phyloP scores from a whole-genome alignment of 441 rosid genomes.

The Biscutella laevigata region DNA sequence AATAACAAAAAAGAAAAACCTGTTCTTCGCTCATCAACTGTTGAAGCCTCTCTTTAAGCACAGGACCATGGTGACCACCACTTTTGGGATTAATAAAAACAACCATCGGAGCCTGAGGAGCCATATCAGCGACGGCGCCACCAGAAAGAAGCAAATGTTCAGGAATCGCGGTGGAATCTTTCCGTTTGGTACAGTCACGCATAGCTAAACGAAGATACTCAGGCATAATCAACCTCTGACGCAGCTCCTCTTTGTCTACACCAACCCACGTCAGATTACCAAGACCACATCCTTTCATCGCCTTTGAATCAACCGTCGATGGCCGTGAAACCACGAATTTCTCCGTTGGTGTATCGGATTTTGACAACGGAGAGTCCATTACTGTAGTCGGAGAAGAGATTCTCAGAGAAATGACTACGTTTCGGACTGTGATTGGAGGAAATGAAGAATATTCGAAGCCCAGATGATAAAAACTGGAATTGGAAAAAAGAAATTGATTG shows the following conservation, averaged over 20 bases:
- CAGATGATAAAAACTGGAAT: too few relatives aligned
- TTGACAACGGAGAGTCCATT: too few relatives aligned
- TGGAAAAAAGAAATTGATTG: too few relatives aligned
- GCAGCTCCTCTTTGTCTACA: constrained; percentile 60
- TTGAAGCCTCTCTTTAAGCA: constrained; percentile 65
- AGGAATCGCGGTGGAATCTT: constrained; percentile 29
- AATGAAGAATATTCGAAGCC: too few relatives aligned
- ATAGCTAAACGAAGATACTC: constrained; percentile 63
- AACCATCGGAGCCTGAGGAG: constrained; percentile 65
- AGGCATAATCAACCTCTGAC: constrained; percentile 45
- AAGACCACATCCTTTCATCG: constrained; percentile 52
- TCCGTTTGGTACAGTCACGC: constrained; percentile 45
- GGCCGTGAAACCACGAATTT: constrained; percentile 41
- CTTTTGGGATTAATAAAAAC: constrained; percentile 74
- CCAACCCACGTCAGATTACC: constrained; percentile 54
- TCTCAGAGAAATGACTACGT: too few relatives aligned
- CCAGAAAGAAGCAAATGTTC: constrained; percentile 27
- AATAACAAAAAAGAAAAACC: constrained; percentile 28
- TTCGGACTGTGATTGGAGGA: too few relatives aligned
- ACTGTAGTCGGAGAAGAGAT: too few relatives aligned
- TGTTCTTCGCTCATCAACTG: constrained; percentile 79
- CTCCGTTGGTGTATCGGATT: constrained; percentile 38
- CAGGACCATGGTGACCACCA: constrained; percentile 84
- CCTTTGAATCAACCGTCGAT: constrained; percentile 48
- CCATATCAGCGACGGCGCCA: constrained; percentile 20